Evolutionary conservation across 192 early-diverging fungal genomes (phyloP).

Genomic region (Umbelopsis isabellina): DNA sequence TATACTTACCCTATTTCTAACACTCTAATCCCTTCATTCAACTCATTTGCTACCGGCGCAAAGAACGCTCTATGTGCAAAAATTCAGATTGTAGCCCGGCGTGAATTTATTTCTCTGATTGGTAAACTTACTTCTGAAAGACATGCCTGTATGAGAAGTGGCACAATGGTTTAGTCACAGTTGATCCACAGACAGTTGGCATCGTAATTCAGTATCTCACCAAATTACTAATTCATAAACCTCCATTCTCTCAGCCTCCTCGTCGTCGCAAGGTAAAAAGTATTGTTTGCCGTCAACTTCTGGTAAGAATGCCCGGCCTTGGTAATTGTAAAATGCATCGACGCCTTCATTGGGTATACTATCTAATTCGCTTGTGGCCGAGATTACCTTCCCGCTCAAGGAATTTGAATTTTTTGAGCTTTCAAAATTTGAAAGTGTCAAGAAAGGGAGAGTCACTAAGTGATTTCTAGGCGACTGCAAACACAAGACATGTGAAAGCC

Average conservation of each 20-base stretch:
- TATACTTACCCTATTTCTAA: slow-evolving; percentile 32
- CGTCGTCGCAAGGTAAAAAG: slow-evolving; percentile 39
- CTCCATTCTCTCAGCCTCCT: slow-evolving; percentile 39
- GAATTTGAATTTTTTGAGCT: background rate
- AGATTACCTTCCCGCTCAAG: background rate
- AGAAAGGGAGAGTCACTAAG: too few species aligned
- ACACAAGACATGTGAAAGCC: too few species aligned
- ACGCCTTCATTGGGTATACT: background rate
- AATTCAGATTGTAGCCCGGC: background rate
- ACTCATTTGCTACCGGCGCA: slow-evolving; percentile 30
- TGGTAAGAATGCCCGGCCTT: slow-evolving; percentile 10
- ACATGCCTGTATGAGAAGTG: background rate
- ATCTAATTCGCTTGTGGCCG: slow-evolving; percentile 1
- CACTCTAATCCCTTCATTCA: slow-evolving; percentile 32
- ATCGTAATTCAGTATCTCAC: background rate
- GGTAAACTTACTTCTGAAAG: slow-evolving; percentile 14
- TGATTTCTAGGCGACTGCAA: too few species aligned
- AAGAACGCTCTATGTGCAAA: slow-evolving; percentile 4
- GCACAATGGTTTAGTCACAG: background rate
- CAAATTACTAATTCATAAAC: slow-evolving; percentile 14
- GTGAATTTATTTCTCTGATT: background rate
- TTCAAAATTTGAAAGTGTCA: background rate
- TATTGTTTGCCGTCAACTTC: slow-evolving; percentile 16
- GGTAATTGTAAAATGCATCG: slow-evolving; percentile 9
- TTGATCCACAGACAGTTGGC: background rate